Evolutionary conservation across 176 grass and related monocot genomes (phyloP).

Genomic region (Triticum urartu): DNA sequence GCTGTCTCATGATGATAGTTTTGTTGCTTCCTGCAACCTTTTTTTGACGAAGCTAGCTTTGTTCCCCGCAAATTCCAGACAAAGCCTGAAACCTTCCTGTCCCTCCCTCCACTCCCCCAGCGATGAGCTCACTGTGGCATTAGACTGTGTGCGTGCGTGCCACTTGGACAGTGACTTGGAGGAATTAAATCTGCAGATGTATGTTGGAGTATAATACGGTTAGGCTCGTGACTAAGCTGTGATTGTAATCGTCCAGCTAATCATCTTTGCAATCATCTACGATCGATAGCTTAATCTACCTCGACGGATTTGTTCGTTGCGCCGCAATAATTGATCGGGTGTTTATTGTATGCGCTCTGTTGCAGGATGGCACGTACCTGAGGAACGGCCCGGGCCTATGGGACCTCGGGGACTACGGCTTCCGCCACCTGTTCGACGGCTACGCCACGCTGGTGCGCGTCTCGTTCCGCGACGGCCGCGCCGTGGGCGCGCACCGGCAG

Average conservation of each 20-base stretch:
- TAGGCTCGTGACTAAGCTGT: neutral
- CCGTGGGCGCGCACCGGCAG: conserved; percentile 73
- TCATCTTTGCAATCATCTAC: neutral
- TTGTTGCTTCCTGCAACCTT: neutral
- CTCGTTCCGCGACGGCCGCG: conserved; percentile 60
- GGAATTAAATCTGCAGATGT: neutral
- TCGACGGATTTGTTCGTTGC: neutral
- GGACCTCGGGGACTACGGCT: conserved; percentile 85
- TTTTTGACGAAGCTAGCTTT: neutral
- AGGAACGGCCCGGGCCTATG: conserved; percentile 90
- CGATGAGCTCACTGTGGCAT: neutral
- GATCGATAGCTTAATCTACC: neutral
- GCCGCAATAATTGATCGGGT: neutral
- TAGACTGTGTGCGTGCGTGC: conserved; percentile 16
- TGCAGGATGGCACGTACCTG: conserved; percentile 92
- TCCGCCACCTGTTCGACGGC: conserved; percentile 97
- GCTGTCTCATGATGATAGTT: conserved; percentile 21
- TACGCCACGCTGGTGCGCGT: conserved; percentile 92
- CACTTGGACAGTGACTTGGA: conserved; percentile 27
- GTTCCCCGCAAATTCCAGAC: neutral
- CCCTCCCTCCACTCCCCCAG: neutral
- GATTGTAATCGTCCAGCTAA: conserved; percentile 7
- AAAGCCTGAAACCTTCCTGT: conserved; percentile 21
- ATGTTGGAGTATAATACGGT: conserved; percentile 20
- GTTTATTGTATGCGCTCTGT: neutral